Conservation (phyloP, 306 rosid species). For the Acacia melanoxylon region DNA sequence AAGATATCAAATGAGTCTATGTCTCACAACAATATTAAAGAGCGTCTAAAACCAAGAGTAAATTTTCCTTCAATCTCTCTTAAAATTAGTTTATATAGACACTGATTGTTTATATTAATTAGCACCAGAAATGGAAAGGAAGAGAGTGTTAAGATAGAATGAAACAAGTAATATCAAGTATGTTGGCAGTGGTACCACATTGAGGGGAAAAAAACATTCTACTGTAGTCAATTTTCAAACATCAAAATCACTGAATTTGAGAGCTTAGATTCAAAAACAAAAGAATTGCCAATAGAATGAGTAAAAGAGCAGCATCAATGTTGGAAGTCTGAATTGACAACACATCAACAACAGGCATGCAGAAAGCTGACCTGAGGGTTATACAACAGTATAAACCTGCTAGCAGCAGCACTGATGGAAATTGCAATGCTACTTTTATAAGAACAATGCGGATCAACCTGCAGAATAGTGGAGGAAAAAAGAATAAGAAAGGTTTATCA, state of each 20-base stretch:
- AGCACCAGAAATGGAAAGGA: constrained; percentile 26
- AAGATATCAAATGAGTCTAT: neutral
- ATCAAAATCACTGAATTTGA: neutral
- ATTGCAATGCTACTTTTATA: constrained; percentile 65
- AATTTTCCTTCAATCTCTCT: neutral
- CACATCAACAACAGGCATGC: constrained; percentile 41
- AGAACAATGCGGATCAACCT: constrained; percentile 98
- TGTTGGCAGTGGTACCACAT: constrained; percentile 9
- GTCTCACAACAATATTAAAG: neutral
- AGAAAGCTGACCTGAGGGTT: constrained; percentile 67
- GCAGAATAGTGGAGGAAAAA: constrained; percentile 40
- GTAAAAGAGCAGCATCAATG: constrained; percentile 7
- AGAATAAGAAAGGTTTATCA: constrained; percentile 2
- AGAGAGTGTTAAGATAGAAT: constrained; percentile 5
- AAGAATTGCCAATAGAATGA: neutral
- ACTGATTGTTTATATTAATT: neutral
- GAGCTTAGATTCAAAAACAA: neutral
- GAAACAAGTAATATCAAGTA: constrained; percentile 16
- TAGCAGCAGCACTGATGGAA: constrained; percentile 69
- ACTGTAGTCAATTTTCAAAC: neutral
- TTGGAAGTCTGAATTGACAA: constrained; percentile 13
- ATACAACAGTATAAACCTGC: constrained; percentile 81
- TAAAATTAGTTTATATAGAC: no score
- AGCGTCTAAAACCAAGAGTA: constrained; percentile 9
- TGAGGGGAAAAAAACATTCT: constrained; percentile 2